phyloP scores from a whole-genome alignment of 768 basidiomycete genomes.

The Leccinellum luteum region DNA sequence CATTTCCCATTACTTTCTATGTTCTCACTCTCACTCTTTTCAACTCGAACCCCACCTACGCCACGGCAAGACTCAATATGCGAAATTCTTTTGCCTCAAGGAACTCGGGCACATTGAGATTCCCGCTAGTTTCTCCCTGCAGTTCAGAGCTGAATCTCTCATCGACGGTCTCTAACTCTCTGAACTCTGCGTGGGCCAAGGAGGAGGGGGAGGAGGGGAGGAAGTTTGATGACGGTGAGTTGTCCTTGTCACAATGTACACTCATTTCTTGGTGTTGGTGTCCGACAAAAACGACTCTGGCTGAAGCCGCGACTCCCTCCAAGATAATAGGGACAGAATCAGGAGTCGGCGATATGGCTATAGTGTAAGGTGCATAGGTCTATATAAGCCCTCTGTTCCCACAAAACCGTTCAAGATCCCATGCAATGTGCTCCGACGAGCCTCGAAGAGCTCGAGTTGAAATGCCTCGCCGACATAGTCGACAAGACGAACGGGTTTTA shows the following conservation, averaged over 20 bases:
- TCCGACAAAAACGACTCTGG: no score
- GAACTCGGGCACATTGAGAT: not conserved
- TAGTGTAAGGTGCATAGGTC: no score
- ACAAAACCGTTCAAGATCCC: no score
- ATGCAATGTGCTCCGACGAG: no score
- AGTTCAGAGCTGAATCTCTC: not conserved
- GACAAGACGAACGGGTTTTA: no score
- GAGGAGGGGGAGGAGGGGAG: not conserved
- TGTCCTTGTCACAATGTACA: not conserved
- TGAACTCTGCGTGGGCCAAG: not conserved
- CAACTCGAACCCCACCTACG: no score
- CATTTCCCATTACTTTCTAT: not conserved
- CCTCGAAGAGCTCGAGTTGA: no score
- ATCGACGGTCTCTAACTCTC: not conserved
- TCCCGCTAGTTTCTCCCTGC: not conserved
- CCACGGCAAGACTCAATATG: conserved; percentile 24
- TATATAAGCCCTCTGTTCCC: no score
- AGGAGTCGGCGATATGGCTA: not conserved
- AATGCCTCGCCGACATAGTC: no score
- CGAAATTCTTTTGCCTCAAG: conserved; percentile 15
- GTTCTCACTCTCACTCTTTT: not conserved
- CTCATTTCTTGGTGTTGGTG: no score
- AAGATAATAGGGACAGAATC: not conserved
- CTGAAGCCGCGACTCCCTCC: not conserved
- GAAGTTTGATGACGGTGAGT: not conserved